Base-by-base conservation (phyloP, 1,284 basidiomycete species). In the Ganoderma sinense region DNA sequence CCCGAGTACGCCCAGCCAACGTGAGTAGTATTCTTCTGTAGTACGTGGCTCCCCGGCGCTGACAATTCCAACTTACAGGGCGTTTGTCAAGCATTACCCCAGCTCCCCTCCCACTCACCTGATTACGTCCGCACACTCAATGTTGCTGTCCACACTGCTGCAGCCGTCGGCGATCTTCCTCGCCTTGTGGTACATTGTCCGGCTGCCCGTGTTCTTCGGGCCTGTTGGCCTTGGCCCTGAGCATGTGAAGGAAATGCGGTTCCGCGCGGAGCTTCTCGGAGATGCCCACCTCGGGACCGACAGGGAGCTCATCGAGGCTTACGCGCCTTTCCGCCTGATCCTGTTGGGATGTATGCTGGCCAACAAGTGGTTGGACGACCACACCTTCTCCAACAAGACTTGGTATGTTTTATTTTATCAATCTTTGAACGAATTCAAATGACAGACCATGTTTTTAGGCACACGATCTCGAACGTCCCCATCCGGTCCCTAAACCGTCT, bases 341-440 rank as follows among this genome's bases (percentile, higher is more conserved):
- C 86, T 95, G 23, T 84, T 97, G n/a, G 95, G 94, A 40, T 92
- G 93, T 72, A 94, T 96, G 89, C 84, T 96, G 51, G 92, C 95
- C 29, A 96, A 96, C 81, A 97, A 97, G 82, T 96, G 95, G 94
- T 78, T 97, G 73, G 95, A 97, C 77, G 95, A 97, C 77, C 94
- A 96, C 77, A 96, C 95, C 0, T 97, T 96, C 81, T 94, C 94
- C 64, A 96, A 95, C 83, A 95, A 95, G 84, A 96, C 95, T 69
- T 97, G 95, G 95, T 94, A 80, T 72, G 91, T 81, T 23, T 18
- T 39, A 11, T 56, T 64, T 68, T 71, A 40, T 45, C 65, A 43
- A 45, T 48, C 10, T 26, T n/a, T n/a, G 14, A 26, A 51, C 18
- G 13, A 33, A 29, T 29, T 36, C 18, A 11, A 33, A n/a, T 29